Evolutionary conservation across 139 green algal species (phyloP).

Genomic region (Haematococcus sp.): DNA sequence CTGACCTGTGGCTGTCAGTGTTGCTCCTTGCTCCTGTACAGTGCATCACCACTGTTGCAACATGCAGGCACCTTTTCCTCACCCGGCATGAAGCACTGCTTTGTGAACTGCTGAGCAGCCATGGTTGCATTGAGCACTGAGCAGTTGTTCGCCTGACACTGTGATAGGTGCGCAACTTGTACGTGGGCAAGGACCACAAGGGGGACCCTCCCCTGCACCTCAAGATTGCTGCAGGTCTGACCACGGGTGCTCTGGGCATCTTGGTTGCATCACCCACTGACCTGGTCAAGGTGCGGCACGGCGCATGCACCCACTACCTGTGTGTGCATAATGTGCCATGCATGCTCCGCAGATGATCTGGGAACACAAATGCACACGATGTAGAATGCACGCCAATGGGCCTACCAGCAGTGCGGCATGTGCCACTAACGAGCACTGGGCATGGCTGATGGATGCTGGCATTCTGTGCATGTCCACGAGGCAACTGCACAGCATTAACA

Average conservation of each 20-base stretch:
- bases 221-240: constrained; percentile 92
- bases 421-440: neutral
- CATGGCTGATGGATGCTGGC: neutral
- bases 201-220: constrained; percentile 78
- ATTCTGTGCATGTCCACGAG: neutral
- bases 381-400: too few relatives aligned
- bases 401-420: too few relatives aligned
- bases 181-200: constrained; percentile 74
- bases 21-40: neutral
- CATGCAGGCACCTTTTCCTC: too few relatives aligned
- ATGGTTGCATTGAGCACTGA: too few relatives aligned
- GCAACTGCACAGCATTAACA: neutral
- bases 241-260: constrained; percentile 90
- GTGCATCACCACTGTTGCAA: too few relatives aligned
- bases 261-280: constrained; percentile 88
- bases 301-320: too few relatives aligned
- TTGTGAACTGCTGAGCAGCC: too few relatives aligned
- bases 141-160: too few relatives aligned
- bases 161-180: constrained; percentile 42
- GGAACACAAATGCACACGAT: too few relatives aligned
- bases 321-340: too few relatives aligned
- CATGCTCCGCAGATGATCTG: too few relatives aligned
- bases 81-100: too few relatives aligned
- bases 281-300: constrained; percentile 87
- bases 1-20: neutral